phyloP scores from a whole-genome alignment of 2,329 filamentous ascomycete genomes.

The Lizonia empirigonia region DNA sequence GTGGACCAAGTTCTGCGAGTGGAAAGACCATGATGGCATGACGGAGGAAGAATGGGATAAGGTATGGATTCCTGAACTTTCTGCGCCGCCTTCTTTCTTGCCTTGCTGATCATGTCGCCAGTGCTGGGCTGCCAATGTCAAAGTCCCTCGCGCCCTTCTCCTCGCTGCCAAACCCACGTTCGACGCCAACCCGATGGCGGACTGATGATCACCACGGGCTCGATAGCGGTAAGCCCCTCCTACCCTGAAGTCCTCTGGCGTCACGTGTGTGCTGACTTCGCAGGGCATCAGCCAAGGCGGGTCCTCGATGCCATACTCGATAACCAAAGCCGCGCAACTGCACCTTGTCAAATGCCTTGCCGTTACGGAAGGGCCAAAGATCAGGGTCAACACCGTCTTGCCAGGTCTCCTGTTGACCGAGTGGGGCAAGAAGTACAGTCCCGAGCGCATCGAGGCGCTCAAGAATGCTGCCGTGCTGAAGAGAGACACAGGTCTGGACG shows the following conservation, averaged over 20 bases:
- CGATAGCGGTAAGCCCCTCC: slow-evolving; percentile 58
- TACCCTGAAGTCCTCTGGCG: neutral
- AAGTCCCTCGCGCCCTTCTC: slow-evolving; percentile 56
- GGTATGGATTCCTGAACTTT: slow-evolving; percentile 50
- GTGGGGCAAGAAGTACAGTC: slow-evolving; percentile 61
- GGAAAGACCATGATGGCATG: slow-evolving; percentile 63
- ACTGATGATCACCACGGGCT: slow-evolving; percentile 67
- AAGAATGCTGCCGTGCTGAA: slow-evolving; percentile 66
- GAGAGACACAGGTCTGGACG: slow-evolving; percentile 59
- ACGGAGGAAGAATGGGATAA: slow-evolving; percentile 68
- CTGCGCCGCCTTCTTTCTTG: no score
- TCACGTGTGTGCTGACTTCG: slow-evolving; percentile 1
- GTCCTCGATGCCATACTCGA: slow-evolving; percentile 71
- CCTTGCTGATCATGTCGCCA: slow-evolving; percentile 34
- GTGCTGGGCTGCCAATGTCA: slow-evolving; percentile 69
- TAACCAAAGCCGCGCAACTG: slow-evolving; percentile 76
- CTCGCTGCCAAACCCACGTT: slow-evolving; percentile 64
- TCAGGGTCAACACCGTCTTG: slow-evolving; percentile 68
- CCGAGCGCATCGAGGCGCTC: slow-evolving; percentile 61
- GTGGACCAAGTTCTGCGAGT: slow-evolving; percentile 65
- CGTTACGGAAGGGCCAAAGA: slow-evolving; percentile 64
- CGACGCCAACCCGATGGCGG: slow-evolving; percentile 66
- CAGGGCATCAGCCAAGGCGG: slow-evolving; percentile 58
- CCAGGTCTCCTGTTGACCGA: slow-evolving; percentile 69
- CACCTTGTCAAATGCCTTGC: slow-evolving; percentile 72